Percentiles rank a stretch among this genome's conserved stretches.
These are phyloP conservation scores for Marasmius sp. DNA, from an alignment of 1,284 basidiomycete species.

Conservation along the genomic window DNA sequence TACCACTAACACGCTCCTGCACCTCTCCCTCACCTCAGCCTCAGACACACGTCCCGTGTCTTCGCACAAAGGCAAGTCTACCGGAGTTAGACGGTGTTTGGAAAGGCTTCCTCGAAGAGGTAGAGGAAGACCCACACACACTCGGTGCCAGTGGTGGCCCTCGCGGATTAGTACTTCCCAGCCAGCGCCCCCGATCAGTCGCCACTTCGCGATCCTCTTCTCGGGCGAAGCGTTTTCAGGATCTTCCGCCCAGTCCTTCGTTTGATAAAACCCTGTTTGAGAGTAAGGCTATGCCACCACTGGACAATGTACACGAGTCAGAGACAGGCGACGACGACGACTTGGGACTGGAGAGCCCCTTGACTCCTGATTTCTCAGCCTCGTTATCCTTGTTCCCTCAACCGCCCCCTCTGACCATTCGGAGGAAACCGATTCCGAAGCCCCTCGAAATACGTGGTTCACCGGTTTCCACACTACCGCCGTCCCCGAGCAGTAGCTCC, in stretches of 20 bases:
- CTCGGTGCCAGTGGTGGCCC: background rate
- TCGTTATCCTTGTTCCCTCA: constrained; percentile 39
- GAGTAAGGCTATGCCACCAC: background rate
- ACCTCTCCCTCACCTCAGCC: background rate
- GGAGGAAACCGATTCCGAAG: constrained; percentile 33
- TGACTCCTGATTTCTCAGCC: constrained; percentile 10
- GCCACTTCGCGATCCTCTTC: background rate
- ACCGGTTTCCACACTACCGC: constrained; percentile 24
- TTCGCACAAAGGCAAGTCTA: constrained; percentile 12
- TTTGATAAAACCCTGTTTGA: background rate
- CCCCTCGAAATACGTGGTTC: constrained; percentile 34
- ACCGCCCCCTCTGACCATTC: constrained; percentile 39
- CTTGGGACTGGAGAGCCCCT: background rate
- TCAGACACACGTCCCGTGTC: background rate
- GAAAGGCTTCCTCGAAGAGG: constrained; percentile 22
- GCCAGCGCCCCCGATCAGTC: constrained; percentile 1
- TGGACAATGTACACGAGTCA: background rate
- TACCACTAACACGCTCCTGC: background rate
- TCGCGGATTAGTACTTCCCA: background rate
- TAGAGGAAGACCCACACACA: constrained; percentile 9
- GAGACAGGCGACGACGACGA: background rate
- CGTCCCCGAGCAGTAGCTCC: constrained; percentile 35
- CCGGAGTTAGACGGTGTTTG: constrained; percentile 26
- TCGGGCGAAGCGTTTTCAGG: background rate
- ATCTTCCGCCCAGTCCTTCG: background rate